Evolutionary conservation across 2,329 filamentous ascomycete species (phyloP).

Genomic region (Aureobasidium pullulans): DNA sequence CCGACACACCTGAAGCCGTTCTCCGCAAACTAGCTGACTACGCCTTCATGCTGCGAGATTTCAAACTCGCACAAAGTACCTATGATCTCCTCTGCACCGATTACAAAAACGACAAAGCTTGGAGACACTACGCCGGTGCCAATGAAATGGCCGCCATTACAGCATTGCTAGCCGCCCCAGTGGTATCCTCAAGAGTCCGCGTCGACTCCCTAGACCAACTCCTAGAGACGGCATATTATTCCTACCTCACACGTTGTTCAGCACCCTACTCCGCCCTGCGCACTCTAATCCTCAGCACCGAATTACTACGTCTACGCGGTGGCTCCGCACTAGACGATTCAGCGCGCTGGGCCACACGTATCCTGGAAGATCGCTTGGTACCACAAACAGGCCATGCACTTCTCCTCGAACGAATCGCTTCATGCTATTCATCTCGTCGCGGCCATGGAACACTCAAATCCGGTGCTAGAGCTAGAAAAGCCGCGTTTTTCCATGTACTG

Average conservation of each 20-base stretch:
- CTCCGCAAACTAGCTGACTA: conserved; percentile 93
- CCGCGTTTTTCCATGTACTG: conserved; percentile 80
- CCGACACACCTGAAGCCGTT: conserved; percentile 77
- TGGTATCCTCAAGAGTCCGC: conserved; percentile 62
- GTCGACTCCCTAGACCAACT: conserved; percentile 77
- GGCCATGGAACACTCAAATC: conserved; percentile 59
- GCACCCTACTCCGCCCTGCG: conserved; percentile 74
- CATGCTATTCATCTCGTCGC: conserved; percentile 70
- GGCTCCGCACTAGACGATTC: conserved; percentile 78
- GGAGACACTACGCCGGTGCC: conserved; percentile 86
- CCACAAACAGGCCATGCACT: conserved; percentile 72
- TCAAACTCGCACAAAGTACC: conserved; percentile 82
- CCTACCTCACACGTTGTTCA: conserved; percentile 78
- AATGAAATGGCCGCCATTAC: conserved; percentile 93
- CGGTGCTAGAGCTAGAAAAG: conserved; percentile 72
- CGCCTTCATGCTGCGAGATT: conserved; percentile 94
- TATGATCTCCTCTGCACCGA: conserved; percentile 86
- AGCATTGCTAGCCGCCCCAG: conserved; percentile 67
- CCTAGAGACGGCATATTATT: conserved; percentile 86
- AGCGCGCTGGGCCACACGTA: conserved; percentile 71
- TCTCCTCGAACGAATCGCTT: conserved; percentile 75
- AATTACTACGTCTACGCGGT: conserved; percentile 74
- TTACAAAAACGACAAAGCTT: conserved; percentile 92
- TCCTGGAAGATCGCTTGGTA: conserved; percentile 71
- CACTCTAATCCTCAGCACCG: conserved; percentile 66